A percentile compares a stretch with the other conserved stretches of the same genome.
Evolutionary conservation across 495 filamentous ascomycete genomes (phyloP).

Genomic region (Thermochaetoides thermophila): DNA sequence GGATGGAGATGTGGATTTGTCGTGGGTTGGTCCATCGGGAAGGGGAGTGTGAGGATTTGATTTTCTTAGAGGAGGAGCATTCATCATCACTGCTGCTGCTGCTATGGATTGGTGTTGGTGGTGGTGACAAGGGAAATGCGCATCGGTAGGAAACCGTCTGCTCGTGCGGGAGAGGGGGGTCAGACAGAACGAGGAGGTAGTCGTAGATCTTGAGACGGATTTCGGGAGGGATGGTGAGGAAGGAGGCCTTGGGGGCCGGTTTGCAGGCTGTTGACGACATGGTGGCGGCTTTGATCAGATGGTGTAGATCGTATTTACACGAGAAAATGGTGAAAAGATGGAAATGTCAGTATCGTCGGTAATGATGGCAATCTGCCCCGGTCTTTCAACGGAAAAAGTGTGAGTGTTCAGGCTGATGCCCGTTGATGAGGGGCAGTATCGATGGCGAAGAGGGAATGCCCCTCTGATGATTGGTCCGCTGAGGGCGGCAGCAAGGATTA

Average conservation of each 20-base stretch:
- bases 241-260: slow-evolving; percentile 10
- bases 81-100: background rate
- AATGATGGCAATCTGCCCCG: no score
- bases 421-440: no score
- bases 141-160: slow-evolving; percentile 3
- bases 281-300: background rate
- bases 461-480: no score
- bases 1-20: slow-evolving; percentile 25
- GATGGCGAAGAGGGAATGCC: no score
- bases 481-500: no score
- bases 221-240: slow-evolving; percentile 34
- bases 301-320: no score
- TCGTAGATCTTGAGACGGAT: slow-evolving; percentile 36
- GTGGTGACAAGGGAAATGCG: background rate
- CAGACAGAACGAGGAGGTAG: slow-evolving; percentile 26
- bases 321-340: no score
- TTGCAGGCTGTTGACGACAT: slow-evolving; percentile 3
- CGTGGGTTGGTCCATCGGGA: background rate
- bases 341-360: no score
- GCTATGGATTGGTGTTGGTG: background rate
- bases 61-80: no score
- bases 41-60: no score
- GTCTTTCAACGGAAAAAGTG: no score
- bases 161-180: slow-evolving; percentile 1
- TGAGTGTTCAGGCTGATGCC: no score